Base-by-base conservation (phyloP, 768 basidiomycete species). In the Mycena pura region DNA sequence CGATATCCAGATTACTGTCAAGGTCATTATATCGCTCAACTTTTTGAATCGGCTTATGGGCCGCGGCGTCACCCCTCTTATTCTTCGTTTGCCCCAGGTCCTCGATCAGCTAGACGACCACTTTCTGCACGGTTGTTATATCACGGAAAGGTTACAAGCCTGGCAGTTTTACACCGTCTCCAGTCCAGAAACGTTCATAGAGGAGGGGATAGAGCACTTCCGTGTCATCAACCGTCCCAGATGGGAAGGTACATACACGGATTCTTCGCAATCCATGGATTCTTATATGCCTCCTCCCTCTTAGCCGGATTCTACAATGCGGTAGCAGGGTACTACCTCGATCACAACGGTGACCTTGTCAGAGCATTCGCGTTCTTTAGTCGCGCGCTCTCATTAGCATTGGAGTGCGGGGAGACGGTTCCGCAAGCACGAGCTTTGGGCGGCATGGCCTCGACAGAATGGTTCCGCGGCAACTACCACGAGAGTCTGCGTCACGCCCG, bases 281-380 rank as follows among this genome's bases (percentile, higher is more conserved):
- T n/a, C n/a, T n/a, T n/a, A n/a, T n/a, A n/a, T n/a, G n/a, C n/a
- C n/a, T n/a, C n/a, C n/a, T n/a, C n/a, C n/a, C n/a, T n/a, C n/a
- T n/a, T n/a, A n/a, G 53, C 53, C 29, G 25, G 39, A 21, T 54
- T 54, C 24, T 39, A 41, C 40, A 54, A 54, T 6, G 39, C 15
- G 28, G 29, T 43, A 34, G 57, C 36, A 43, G 29, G 19, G 22
- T 50, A 59, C 44, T 21, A 50, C n/a, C 9, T 32, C 6, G 28
- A 50, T 28, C 40, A n/a, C 9, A 17, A 10, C 38, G 19, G 29
- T 3, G 22, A 51, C n/a, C 29, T 32, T 9, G 8, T 15, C 5
- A 39, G 40, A 15, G 46, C 36, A 31, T 9, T 9, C 9, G 21
- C 21, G 3, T 57, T 57, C 25, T 49, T 29, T 22, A 3, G 13